A percentile compares a stretch with the other conserved stretches of the same genome.
Conservation (phyloP, 768 basidiomycete species). For the Naganishia antarctica region DNA sequence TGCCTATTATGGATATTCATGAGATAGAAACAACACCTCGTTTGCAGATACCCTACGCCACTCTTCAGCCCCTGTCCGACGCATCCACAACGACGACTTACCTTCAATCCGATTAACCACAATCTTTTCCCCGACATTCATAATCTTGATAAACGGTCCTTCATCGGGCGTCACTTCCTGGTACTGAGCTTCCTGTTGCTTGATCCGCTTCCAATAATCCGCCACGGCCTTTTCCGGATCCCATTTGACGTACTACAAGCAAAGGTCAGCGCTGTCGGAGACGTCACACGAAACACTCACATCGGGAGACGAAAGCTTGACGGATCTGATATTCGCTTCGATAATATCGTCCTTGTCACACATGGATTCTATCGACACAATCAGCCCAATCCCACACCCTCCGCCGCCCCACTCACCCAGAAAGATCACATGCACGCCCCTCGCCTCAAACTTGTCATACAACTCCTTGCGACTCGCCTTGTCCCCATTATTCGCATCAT, state of each 20-base stretch:
- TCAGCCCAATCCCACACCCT: background rate
- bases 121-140: conserved; percentile 95
- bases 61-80: background rate
- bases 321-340: conserved; percentile 85
- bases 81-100: conserved; percentile 23
- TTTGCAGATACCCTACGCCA: conserved; percentile 55
- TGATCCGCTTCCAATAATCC: conserved; percentile 87
- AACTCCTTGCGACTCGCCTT: conserved; percentile 62
- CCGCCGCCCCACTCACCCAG: conserved; percentile 58
- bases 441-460: conserved; percentile 77
- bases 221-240: conserved; percentile 83
- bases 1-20: conserved; percentile 98
- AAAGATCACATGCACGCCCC: conserved; percentile 86
- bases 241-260: conserved; percentile 78
- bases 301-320: conserved; percentile 97
- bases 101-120: conserved; percentile 65
- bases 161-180: conserved; percentile 84
- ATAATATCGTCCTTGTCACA: conserved; percentile 92
- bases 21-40: conserved; percentile 92
- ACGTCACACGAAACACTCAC: conserved; percentile 54
- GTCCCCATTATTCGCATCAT: conserved; percentile 94
- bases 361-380: conserved; percentile 63
- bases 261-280: conserved; percentile 8
- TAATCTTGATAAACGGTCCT: conserved; percentile 89
- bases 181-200: conserved; percentile 78